A percentile compares a stretch with the other conserved stretches of the same genome.
Evolutionary conservation across 2,329 filamentous ascomycete species (phyloP).

Genomic region (Ceratocystis destructans): DNA sequence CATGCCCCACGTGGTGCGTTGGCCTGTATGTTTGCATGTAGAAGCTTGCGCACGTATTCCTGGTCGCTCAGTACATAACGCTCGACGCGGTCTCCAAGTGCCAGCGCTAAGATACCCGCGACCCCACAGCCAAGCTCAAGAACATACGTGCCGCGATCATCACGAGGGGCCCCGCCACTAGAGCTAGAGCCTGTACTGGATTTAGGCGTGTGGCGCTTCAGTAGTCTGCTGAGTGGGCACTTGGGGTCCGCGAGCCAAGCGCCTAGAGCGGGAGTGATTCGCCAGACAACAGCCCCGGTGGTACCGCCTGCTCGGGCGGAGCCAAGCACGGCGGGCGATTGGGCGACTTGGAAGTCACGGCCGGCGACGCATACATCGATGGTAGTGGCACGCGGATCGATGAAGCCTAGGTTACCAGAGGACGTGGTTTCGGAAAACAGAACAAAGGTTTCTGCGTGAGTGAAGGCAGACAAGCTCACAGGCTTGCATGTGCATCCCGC

Average conservation of each 20-base stretch:
- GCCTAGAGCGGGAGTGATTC: slow-evolving; percentile 71
- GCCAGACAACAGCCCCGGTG: slow-evolving; percentile 66
- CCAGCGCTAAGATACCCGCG: slow-evolving; percentile 62
- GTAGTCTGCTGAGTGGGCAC: slow-evolving; percentile 46
- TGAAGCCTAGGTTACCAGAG: slow-evolving; percentile 68
- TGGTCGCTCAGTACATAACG: slow-evolving; percentile 78
- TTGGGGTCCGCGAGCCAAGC: slow-evolving; percentile 55
- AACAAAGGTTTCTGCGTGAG: slow-evolving; percentile 63
- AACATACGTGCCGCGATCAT: slow-evolving; percentile 36
- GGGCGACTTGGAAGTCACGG: slow-evolving; percentile 60
- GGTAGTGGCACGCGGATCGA: slow-evolving; percentile 53
- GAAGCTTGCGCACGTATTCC: slow-evolving; percentile 61
- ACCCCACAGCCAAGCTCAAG: slow-evolving; percentile 85
- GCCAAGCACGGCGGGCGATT: slow-evolving; percentile 69
- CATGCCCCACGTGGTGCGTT: slow-evolving; percentile 31
- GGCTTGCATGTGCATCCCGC: neutral
- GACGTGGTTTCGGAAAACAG: slow-evolving; percentile 67
- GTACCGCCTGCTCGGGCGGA: slow-evolving; percentile 54
- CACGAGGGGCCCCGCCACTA: neutral
- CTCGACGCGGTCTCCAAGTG: slow-evolving; percentile 42
- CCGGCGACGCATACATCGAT: slow-evolving; percentile 56
- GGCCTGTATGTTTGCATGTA: slow-evolving; percentile 61
- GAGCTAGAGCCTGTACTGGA: neutral
- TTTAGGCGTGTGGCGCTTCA: neutral
- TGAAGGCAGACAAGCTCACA: neutral